Percentiles rank a stretch among this genome's conserved stretches.
phyloP scores from a whole-genome alignment of 2,329 filamentous ascomycete genomes.

The Penicillium sp. region DNA sequence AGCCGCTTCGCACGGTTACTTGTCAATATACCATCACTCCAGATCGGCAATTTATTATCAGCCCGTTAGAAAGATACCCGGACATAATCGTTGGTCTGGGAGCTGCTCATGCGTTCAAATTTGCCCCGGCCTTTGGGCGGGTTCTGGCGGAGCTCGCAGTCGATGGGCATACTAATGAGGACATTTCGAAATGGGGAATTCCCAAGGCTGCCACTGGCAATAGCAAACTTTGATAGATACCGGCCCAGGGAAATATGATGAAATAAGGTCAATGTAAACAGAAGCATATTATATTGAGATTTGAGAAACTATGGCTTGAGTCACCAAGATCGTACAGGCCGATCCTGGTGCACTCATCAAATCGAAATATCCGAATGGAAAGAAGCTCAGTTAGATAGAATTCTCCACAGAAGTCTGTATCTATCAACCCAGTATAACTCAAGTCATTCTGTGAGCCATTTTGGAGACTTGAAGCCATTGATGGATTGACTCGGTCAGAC shows the following conservation, averaged over 20 bases:
- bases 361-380: too few relatives aligned
- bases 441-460: too few relatives aligned
- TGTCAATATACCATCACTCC: slow-evolving; percentile 29
- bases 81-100: slow-evolving; percentile 23
- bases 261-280: too few relatives aligned
- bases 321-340: too few relatives aligned
- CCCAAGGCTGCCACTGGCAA: slow-evolving; percentile 7
- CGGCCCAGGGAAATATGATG: background rate
- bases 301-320: too few relatives aligned
- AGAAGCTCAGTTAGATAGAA: too few relatives aligned
- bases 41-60: slow-evolving; percentile 26
- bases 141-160: slow-evolving; percentile 23
- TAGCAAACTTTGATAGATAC: slow-evolving; percentile 15
- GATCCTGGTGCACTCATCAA: too few relatives aligned
- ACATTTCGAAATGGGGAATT: slow-evolving; percentile 24
- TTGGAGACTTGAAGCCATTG: too few relatives aligned
- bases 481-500: too few relatives aligned
- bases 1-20: slow-evolving; percentile 24
- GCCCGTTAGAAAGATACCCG: slow-evolving; percentile 19
- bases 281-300: too few relatives aligned
- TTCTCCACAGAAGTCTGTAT: too few relatives aligned
- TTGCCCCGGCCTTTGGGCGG: slow-evolving; percentile 23
- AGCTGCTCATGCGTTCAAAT: slow-evolving; percentile 26
- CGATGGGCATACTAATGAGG: slow-evolving; percentile 21
- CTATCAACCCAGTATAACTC: too few relatives aligned